These are phyloP conservation scores for Globisporangium apiculatum DNA, from an alignment of 352 stramenopile genomes.

Conservation along the genomic window DNA sequence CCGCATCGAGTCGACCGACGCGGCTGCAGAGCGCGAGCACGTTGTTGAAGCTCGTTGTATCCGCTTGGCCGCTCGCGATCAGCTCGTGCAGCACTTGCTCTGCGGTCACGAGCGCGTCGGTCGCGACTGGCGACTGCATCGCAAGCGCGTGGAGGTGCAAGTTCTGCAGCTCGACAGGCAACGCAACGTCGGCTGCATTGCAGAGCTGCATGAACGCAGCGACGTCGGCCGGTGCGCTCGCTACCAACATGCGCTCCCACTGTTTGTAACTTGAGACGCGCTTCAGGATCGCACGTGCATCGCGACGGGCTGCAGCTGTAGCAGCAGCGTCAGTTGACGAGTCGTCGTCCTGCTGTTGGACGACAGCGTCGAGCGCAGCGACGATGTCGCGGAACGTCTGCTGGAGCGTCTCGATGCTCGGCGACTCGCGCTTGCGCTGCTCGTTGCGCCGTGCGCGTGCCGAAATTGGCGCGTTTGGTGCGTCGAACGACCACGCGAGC, in stretches of 20 bases:
- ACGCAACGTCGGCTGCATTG: background rate
- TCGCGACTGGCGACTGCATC: background rate
- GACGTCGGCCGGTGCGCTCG: constrained; percentile 5
- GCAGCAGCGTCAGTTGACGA: too few relatives aligned
- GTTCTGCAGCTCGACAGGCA: constrained; percentile 8
- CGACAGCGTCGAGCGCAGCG: background rate
- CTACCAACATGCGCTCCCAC: constrained; percentile 11
- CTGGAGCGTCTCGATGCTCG: background rate
- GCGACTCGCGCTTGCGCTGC: constrained; percentile 7
- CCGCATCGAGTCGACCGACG: constrained; percentile 18
- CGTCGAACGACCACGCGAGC: constrained; percentile 9
- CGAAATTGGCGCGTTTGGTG: constrained; percentile 6
- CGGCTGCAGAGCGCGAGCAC: constrained; percentile 31
- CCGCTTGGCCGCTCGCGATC: constrained; percentile 13
- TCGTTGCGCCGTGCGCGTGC: constrained; percentile 8
- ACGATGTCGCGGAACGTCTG: constrained; percentile 2
- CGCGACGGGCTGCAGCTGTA: too few relatives aligned
- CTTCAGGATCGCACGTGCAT: background rate
- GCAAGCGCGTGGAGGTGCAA: constrained; percentile 9
- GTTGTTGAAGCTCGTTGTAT: constrained; percentile 25
- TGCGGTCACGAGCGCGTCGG: background rate
- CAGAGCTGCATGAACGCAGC: constrained; percentile 8
- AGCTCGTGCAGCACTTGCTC: constrained; percentile 27
- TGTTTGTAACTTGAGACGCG: constrained; percentile 9
- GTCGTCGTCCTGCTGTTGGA: background rate